These are phyloP conservation scores for Phanerochaete sordida DNA, from an alignment of 768 basidiomycete species.

Conservation along the genomic window DNA sequence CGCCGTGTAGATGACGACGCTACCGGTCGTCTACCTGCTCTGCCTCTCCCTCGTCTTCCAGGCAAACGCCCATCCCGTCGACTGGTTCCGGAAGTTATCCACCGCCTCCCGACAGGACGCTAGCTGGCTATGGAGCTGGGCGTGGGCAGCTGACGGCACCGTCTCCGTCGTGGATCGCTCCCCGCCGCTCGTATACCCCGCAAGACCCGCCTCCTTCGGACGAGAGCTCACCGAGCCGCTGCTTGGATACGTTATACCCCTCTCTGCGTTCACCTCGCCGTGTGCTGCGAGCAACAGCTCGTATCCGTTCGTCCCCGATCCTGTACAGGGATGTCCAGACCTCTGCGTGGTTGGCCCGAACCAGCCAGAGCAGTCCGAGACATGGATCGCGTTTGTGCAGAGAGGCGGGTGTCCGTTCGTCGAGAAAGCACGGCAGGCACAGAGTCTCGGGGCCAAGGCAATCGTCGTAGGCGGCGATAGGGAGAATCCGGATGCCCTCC, in stretches of 20 bases:
- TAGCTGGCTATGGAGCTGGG: slow-evolving; percentile 37
- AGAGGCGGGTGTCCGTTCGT: slow-evolving; percentile 89
- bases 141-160: slow-evolving; percentile 37
- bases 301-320: slow-evolving; percentile 17
- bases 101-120: slow-evolving; percentile 23
- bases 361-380: slow-evolving; percentile 57
- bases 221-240: slow-evolving; percentile 56
- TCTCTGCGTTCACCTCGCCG: slow-evolving; percentile 31
- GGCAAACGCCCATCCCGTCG: slow-evolving; percentile 18
- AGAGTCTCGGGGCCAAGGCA: slow-evolving; percentile 71
- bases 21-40: neutral
- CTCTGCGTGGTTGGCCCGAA: slow-evolving; percentile 57
- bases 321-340: slow-evolving; percentile 57
- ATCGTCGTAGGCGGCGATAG: slow-evolving; percentile 90
- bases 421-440: slow-evolving; percentile 62
- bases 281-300: slow-evolving; percentile 39
- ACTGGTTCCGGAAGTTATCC: slow-evolving; percentile 27
- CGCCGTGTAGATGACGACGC: neutral
- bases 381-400: slow-evolving; percentile 91
- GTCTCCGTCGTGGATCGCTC: slow-evolving; percentile 76
- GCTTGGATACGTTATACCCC: slow-evolving; percentile 34
- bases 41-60: slow-evolving; percentile 4
- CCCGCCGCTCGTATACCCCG: slow-evolving; percentile 66
- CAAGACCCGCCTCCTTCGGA: slow-evolving; percentile 76
- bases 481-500: slow-evolving; percentile 70